Conservation (phyloP, 208 protist genomes). For the Lotmaria passim region DNA sequence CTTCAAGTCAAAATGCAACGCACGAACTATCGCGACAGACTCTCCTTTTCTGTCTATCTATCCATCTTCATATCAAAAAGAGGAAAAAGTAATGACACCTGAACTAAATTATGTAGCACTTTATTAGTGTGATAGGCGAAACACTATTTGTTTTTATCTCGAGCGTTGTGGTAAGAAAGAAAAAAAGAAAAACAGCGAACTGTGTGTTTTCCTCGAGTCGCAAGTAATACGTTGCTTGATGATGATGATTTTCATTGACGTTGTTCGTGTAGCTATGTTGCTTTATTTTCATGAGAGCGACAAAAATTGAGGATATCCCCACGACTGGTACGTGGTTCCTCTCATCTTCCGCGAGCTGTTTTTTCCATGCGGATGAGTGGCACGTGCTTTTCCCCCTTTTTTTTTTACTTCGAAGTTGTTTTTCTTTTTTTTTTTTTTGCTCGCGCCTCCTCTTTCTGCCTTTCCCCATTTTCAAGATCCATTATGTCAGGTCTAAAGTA, state of each 20-base stretch:
- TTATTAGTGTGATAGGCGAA: neutral
- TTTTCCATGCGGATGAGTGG: neutral
- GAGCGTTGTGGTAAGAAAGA: too few relatives aligned
- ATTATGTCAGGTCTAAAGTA: too few relatives aligned
- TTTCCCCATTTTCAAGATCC: too few relatives aligned
- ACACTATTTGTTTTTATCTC: neutral
- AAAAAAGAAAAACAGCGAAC: too few relatives aligned
- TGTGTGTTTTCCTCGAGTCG: too few relatives aligned
- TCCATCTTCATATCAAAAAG: neutral
- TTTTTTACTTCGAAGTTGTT: neutral
- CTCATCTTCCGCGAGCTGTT: neutral
- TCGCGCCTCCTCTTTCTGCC: neutral
- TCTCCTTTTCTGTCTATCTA: neutral
- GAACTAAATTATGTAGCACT: neutral
- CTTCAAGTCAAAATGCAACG: too few relatives aligned
- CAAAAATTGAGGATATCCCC: neutral
- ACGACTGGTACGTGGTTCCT: neutral
- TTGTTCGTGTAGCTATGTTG: conserved; percentile 1
- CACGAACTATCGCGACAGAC: neutral
- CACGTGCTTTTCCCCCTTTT: conserved; percentile 4
- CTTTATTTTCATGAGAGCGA: conserved; percentile 1
- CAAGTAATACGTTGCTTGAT: neutral
- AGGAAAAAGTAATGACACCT: neutral
- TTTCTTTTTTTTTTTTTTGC: neutral
- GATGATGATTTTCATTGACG: neutral